Percentiles rank a stretch among this genome's conserved stretches.
phyloP scores from a whole-genome alignment of 495 filamentous ascomycete species.

The Lasiosphaeria miniovina region DNA sequence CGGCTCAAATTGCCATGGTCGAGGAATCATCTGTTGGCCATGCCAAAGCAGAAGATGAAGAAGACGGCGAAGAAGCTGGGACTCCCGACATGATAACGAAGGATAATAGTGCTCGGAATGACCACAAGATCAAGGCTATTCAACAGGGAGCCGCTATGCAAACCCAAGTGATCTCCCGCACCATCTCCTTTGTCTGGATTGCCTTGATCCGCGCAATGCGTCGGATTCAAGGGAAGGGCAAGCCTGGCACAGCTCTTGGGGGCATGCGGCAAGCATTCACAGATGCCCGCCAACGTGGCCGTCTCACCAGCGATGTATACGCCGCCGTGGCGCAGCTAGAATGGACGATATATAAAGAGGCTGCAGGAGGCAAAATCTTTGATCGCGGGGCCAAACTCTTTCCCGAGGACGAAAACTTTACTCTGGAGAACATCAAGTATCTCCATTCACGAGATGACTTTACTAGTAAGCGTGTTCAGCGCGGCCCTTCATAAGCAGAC shows the following conservation, averaged over 20 bases:
- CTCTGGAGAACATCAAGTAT: constrained; percentile 92
- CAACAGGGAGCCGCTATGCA: constrained; percentile 68
- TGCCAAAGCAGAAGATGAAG: constrained; percentile 51
- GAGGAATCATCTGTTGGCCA: constrained; percentile 52
- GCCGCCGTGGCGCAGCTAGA: constrained; percentile 88
- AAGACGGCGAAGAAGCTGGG: constrained; percentile 53
- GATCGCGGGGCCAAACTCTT: constrained; percentile 90
- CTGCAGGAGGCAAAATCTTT: constrained; percentile 87
- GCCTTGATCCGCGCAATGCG: constrained; percentile 90
- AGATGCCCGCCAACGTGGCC: constrained; percentile 79
- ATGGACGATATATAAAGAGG: constrained; percentile 92
- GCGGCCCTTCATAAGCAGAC: neutral
- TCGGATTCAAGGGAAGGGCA: constrained; percentile 87
- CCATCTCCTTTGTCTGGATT: constrained; percentile 90
- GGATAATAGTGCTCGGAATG: constrained; percentile 53
- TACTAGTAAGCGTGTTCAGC: constrained; percentile 65
- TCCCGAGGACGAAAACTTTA: constrained; percentile 85
- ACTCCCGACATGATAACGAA: constrained; percentile 49
- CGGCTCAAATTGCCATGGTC: constrained; percentile 65
- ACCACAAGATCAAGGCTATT: constrained; percentile 62
- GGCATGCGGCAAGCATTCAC: constrained; percentile 83
- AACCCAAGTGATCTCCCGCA: constrained; percentile 67
- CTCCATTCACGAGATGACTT: constrained; percentile 85
- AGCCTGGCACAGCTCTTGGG: constrained; percentile 57
- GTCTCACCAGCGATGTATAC: constrained; percentile 90